Base-by-base conservation (phyloP, 345 rosid species). In the Punica granatum region DNA sequence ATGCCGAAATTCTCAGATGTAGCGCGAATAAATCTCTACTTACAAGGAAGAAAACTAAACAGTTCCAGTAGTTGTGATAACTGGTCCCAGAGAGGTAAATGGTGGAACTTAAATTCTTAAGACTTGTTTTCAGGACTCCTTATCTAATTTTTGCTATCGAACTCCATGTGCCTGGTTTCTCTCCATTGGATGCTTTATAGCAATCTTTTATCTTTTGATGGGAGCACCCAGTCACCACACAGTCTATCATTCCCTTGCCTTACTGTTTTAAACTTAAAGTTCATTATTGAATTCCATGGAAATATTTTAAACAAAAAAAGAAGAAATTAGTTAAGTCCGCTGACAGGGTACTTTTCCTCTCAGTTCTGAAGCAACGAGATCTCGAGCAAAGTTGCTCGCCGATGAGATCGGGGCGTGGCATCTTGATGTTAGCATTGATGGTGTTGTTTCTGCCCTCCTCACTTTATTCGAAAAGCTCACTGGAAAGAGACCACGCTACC, bases 351-450 rank as follows among this genome's bases (percentile, higher is more conserved):
- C 48, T 14, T 36, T 68, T 64, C 59, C 68, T 82, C 18, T 48
- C 81, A 94, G 99, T 83, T 94, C 98, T 23, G 80, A 82, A 69
- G 81, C 76, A 69, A 88, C 96, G 66, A 90, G 77, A 76, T 77
- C 46, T 73, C 83, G 84, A 61, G 98, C 98, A 67, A 92, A 87
- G 88, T 72, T 73, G 63, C 83, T 94, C 58, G 88, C 98, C 46
- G 86, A 84, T 15, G 97, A 94, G 82, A 91, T 94, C 18, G 99
- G 99, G 53, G 80, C 99, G 2, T 86, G 93, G 96, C 99, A 88
- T 88, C 90, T 94, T 70, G 93, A 94, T 62, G 85, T 90, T 75
- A 70, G 76, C 75, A 88, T 94, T 75, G 98, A 94, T 69, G 81
- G 79, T 19, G 88, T 94, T 74, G 86, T 89, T 41, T 89, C 99